Conservation (phyloP, 2,329 filamentous ascomycete genomes). For the Exophiala bonariae region DNA sequence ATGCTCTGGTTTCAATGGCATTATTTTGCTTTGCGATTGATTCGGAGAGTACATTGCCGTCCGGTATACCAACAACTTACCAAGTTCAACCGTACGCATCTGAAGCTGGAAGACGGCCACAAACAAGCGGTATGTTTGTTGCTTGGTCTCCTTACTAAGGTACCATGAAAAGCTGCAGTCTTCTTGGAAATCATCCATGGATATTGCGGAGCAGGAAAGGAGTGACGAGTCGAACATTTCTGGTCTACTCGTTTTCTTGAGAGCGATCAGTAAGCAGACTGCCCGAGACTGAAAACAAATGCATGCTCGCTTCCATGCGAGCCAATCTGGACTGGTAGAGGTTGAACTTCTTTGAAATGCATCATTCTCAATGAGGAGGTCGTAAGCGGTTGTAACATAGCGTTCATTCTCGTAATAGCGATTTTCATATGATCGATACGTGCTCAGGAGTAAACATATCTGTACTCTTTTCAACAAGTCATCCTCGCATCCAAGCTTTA, state of each 20-base stretch:
- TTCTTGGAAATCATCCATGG: neutral
- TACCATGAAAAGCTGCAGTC: constrained; percentile 9
- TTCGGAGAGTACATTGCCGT: neutral
- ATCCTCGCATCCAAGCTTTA: constrained; percentile 4
- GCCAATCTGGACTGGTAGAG: neutral
- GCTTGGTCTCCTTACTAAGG: constrained; percentile 1
- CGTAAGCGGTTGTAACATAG: neutral
- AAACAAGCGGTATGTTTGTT: neutral
- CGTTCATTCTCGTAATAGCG: constrained; percentile 7
- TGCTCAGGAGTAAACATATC: constrained; percentile 8
- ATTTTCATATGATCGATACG: neutral
- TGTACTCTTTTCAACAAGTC: constrained; percentile 2
- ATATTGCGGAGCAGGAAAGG: neutral
- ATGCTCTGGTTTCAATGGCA: neutral
- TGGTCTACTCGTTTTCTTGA: constrained; percentile 2
- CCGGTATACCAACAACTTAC: constrained; percentile 1
- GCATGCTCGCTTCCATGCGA: constrained; percentile 1
- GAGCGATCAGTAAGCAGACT: neutral
- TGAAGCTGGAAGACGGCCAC: neutral
- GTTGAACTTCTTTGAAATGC: neutral
- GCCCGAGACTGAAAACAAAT: neutral
- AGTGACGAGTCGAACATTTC: neutral
- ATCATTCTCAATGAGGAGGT: neutral
- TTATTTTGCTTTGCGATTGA: neutral
- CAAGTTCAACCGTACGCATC: neutral